Percentiles rank a stretch among this genome's conserved stretches.
Conservation (phyloP, 257 asterid species). For the Prunella vulgaris region DNA sequence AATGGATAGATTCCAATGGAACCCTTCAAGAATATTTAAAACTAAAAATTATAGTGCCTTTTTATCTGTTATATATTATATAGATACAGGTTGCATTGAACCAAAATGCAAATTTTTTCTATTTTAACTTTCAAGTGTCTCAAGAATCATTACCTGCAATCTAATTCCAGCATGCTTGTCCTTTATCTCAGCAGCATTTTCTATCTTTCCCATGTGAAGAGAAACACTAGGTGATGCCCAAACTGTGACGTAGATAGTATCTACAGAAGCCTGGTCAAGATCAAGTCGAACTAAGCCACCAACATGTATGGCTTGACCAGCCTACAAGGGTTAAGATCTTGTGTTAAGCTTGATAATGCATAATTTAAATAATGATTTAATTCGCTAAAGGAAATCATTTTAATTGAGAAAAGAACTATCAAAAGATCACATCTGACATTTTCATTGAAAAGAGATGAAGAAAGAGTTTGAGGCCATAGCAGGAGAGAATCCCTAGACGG, state of each 20-base stretch:
- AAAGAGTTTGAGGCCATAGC: neutral
- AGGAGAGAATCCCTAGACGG: neutral
- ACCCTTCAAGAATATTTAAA: neutral
- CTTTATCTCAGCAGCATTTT: slow-evolving; percentile 77
- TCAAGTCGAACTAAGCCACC: slow-evolving; percentile 80
- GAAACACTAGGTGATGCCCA: slow-evolving; percentile 78
- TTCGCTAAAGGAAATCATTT: neutral
- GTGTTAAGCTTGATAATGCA: slow-evolving; percentile 4
- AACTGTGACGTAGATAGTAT: slow-evolving; percentile 74
- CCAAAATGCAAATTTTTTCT: neutral
- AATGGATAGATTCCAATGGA: neutral
- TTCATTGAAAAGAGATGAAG: neutral
- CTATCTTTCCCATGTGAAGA: slow-evolving; percentile 81
- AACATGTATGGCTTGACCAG: slow-evolving; percentile 79
- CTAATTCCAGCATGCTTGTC: slow-evolving; percentile 76
- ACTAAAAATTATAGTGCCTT: neutral
- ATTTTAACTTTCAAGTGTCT: neutral
- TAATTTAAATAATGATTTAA: neutral
- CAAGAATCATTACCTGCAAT: slow-evolving; percentile 62
- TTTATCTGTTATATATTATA: too few relatives aligned
- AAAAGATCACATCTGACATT: neutral
- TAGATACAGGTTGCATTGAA: neutral
- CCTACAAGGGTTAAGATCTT: slow-evolving; percentile 40
- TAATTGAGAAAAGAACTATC: neutral
- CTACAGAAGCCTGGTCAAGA: slow-evolving; percentile 67